Base-by-base conservation (phyloP, 805 yeast species). In the Ogataea haglerorum region DNA sequence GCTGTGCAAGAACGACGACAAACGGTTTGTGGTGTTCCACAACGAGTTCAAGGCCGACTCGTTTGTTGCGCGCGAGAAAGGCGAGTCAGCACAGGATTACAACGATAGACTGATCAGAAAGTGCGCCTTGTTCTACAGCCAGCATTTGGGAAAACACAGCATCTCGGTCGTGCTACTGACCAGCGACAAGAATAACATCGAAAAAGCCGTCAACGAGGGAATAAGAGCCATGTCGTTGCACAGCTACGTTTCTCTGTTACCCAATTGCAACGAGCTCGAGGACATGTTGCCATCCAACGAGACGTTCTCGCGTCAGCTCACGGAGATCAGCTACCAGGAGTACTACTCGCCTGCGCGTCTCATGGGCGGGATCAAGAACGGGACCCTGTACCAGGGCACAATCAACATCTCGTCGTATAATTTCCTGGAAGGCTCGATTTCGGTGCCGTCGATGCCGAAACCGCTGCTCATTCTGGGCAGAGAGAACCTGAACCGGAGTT, bases 61-160 rank as follows among this genome's bases (percentile, higher is more conserved):
- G 0, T 85, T 70, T 59, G 70, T 81, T 4, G 69, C 69, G 22
- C 76, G 97, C 54, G 60, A 65, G 23, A 68, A 68, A 27, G 76
- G 77, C 36, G 97, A 93, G 63, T 57, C 82, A 9, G 82, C 85
- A 48, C 88, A 91, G 57, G 98, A 91, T 62, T 74, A 91, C 58
- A 91, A 91, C 56, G 98, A 91, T 62, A 69, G 96, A 49, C 88
- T 96, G 19, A 89, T 93, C 34, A 74, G 97, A 60, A 73, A 71
- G 42, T 77, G 85, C 15, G 80, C 85, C 18, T 57, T 72, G 30
- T 93, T 89, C 85, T 93, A 80, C 60, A 63, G 73, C 15, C 52
- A 64, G 10, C 99, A 93, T 66, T 64, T 93, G 40, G 56, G 64
- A 23, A 43, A 52, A 38, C 52, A 54, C 2, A 62, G 57, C 6